phyloP scores from a whole-genome alignment of 1,284 basidiomycete species.

The Athelia psychrophila region DNA sequence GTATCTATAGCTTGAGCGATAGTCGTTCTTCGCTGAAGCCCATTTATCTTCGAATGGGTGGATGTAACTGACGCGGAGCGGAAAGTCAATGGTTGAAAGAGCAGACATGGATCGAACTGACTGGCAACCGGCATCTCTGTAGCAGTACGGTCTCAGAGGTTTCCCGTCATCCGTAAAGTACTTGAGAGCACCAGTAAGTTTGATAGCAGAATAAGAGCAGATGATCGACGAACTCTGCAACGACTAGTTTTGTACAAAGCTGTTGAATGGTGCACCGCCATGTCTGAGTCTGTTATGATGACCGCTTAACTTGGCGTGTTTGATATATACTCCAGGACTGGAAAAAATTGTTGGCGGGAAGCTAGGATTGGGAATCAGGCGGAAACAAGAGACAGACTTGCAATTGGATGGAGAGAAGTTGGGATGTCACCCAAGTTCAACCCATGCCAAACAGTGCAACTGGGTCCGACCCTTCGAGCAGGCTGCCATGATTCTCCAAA shows the following conservation, averaged over 20 bases:
- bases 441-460: too few relatives aligned
- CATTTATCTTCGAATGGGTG: conserved; percentile 48
- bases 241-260: conserved; percentile 37
- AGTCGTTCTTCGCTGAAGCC: conserved; percentile 26
- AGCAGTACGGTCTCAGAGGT: conserved; percentile 39
- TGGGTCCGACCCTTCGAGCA: too few relatives aligned
- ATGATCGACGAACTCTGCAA: conserved; percentile 38
- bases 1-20: conserved; percentile 16
- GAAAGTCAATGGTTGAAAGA: conserved; percentile 4
- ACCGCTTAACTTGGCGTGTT: too few relatives aligned
- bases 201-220: not conserved
- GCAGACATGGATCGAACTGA: conserved; percentile 14
- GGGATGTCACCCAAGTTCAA: too few relatives aligned
- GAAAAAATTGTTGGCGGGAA: too few relatives aligned
- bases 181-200: too few relatives aligned
- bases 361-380: too few relatives aligned
- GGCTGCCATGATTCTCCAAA: too few relatives aligned
- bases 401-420: too few relatives aligned
- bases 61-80: conserved; percentile 38
- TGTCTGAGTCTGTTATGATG: too few relatives aligned
- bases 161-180: not conserved
- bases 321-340: too few relatives aligned
- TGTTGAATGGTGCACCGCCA: not conserved
- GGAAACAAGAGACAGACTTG: too few relatives aligned
- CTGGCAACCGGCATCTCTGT: conserved; percentile 47